Conservation (phyloP, 176 grass and related monocot species). For the Phragmites australis region DNA sequence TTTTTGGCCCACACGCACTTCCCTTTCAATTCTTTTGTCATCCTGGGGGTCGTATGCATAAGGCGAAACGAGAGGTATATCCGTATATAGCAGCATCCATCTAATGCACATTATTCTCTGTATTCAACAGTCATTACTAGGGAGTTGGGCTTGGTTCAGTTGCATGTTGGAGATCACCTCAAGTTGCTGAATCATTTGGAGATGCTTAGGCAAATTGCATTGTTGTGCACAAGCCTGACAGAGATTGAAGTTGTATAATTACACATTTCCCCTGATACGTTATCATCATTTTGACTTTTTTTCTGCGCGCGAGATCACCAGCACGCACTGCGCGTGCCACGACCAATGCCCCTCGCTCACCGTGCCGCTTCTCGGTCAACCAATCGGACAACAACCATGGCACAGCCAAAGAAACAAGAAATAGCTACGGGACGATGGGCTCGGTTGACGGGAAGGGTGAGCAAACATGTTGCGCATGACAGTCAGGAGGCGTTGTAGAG, state of each 20-base stretch:
- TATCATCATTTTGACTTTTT: no score
- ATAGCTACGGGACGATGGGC: background rate
- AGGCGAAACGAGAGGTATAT: no score
- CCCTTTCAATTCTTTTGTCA: conserved; percentile 10
- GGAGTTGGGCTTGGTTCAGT: background rate
- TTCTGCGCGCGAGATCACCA: no score
- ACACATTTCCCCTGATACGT: no score
- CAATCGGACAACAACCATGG: background rate
- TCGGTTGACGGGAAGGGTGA: background rate
- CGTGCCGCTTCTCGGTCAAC: background rate
- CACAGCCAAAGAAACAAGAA: background rate
- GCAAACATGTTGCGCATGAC: conserved; percentile 39
- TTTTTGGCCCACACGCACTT: background rate
- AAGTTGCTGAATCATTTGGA: no score
- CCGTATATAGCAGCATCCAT: conserved; percentile 19
- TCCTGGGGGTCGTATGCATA: background rate
- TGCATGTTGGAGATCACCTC: background rate
- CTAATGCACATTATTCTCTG: background rate
- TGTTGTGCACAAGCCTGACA: background rate
- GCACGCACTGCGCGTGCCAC: background rate
- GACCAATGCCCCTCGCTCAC: background rate
- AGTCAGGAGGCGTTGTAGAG: background rate
- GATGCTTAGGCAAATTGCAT: background rate
- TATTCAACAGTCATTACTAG: background rate
- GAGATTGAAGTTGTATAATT: background rate